Conservation (phyloP, 257 asterid genomes). For the Plectranthus barbatus region DNA sequence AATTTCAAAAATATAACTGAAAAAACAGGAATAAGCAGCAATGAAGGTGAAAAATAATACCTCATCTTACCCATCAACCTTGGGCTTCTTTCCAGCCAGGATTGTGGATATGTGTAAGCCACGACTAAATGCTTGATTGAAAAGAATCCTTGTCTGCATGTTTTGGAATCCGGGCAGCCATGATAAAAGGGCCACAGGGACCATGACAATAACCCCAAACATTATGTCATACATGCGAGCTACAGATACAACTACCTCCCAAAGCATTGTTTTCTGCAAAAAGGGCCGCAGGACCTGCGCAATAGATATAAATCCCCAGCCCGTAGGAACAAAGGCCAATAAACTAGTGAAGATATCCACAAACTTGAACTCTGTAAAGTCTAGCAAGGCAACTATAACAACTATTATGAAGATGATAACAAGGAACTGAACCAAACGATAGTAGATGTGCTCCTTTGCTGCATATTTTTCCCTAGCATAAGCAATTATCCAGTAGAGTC, state of each 20-base stretch:
- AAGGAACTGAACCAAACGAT: slow-evolving; percentile 97
- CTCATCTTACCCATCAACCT: slow-evolving; percentile 53
- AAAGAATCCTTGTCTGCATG: slow-evolving; percentile 96
- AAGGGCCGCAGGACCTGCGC: slow-evolving; percentile 81
- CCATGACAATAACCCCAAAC: slow-evolving; percentile 91
- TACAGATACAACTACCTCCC: slow-evolving; percentile 73
- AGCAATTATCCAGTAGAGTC: slow-evolving; percentile 43
- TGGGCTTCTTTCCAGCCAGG: slow-evolving; percentile 74
- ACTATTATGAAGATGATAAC: slow-evolving; percentile 51
- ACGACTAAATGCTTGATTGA: slow-evolving; percentile 94
- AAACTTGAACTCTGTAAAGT: slow-evolving; percentile 64
- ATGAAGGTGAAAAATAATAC: slow-evolving; percentile 20
- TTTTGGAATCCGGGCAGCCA: slow-evolving; percentile 99
- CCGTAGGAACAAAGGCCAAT: slow-evolving; percentile 91
- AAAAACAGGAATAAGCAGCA: no score
- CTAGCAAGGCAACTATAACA: slow-evolving; percentile 50
- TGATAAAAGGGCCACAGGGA: slow-evolving; percentile 77
- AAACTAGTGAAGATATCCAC: slow-evolving; percentile 76
- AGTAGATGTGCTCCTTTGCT: slow-evolving; percentile 92
- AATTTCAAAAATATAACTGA: background rate
- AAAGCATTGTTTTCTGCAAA: slow-evolving; percentile 50
- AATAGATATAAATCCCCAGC: slow-evolving; percentile 79
- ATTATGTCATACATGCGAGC: slow-evolving; percentile 82
- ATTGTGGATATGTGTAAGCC: slow-evolving; percentile 95
- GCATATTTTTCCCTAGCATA: slow-evolving; percentile 84